Base-by-base conservation (phyloP, 306 rosid species). In the Pachyrhizus erosus region DNA sequence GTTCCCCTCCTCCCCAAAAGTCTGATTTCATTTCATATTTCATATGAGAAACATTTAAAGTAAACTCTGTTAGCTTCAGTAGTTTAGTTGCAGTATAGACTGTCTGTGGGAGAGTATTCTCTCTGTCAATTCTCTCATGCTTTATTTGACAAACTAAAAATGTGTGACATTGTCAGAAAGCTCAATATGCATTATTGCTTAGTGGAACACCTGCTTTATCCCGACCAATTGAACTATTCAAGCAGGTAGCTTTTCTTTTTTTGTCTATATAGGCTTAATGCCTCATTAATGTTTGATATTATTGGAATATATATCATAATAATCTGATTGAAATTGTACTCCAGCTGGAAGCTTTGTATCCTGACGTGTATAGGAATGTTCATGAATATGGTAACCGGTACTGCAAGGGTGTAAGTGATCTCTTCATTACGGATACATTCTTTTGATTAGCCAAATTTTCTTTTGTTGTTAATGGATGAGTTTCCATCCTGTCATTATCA, bases 171-270 rank as follows among this genome's bases (percentile, higher is more conserved):
- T 87, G 76, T 77, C 93, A 95, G 98, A 93, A 92, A 88, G 97
- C 99, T 87, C 87, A 87, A 75, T 93, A 89, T 84, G 96, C 96
- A 73, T 85, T 96, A 61, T 81, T 96, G 85, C 93, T 93, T 62
- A 96, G 99, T 87, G 99, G 99, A 89, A 96, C 99, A 85, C 99
- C 99, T 52, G 99, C 99, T 69, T 84, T 96, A 86, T 96, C 99
- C 61, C 89, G 99, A 54, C 99, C 99, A 18, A 96, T 96, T 77
- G 99, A 96, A 86, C 85, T 96, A 45, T 91, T 87, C 84, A 96
- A 92, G 82, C 99, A 95, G 98, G 98, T 95, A 79, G 58, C 48
- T 57, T 58, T 27, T 48, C 1, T 57, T 57, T 12, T 34, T 71
- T 17, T 84, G 77, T 80, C 51, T 15, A 27, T 48, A 65, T 45